phyloP scores from a whole-genome alignment of 148 eudicot species.

The Amaranthus palmeri region DNA sequence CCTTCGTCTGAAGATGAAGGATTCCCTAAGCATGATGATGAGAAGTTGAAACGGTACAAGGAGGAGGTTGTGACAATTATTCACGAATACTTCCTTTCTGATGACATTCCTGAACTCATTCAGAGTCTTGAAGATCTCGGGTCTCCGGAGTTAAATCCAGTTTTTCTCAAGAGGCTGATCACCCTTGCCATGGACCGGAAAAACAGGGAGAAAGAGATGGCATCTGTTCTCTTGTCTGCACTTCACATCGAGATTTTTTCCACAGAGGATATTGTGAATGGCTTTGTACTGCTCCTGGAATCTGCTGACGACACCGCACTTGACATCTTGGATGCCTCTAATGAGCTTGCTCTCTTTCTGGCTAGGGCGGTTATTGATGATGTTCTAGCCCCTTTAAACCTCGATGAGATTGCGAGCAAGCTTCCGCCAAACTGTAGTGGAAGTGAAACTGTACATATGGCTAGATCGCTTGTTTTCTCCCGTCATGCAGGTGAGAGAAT shows the following conservation, averaged over 20 bases:
- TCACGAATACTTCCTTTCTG: slow-evolving; percentile 90
- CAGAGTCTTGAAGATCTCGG: slow-evolving; percentile 77
- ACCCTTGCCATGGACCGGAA: slow-evolving; percentile 95
- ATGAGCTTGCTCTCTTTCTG: slow-evolving; percentile 75
- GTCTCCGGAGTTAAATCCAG: slow-evolving; percentile 62
- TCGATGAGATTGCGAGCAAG: slow-evolving; percentile 62
- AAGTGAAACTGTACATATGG: slow-evolving; percentile 70
- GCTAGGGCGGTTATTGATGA: slow-evolving; percentile 96
- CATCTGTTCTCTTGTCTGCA: slow-evolving; percentile 86
- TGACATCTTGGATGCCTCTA: slow-evolving; percentile 82
- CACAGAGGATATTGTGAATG: slow-evolving; percentile 79
- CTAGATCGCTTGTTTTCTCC: slow-evolving; percentile 71
- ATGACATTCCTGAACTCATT: slow-evolving; percentile 91
- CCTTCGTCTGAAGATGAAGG: slow-evolving; percentile 35
- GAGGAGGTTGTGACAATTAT: slow-evolving; percentile 69
- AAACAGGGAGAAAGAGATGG: slow-evolving; percentile 95
- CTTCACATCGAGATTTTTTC: slow-evolving; percentile 88
- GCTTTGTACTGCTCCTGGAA: slow-evolving; percentile 82
- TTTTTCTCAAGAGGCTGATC: slow-evolving; percentile 77
- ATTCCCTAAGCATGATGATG: slow-evolving; percentile 37
- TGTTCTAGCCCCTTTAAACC: slow-evolving; percentile 74
- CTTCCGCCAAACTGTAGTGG: slow-evolving; percentile 78
- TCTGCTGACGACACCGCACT: slow-evolving; percentile 92
- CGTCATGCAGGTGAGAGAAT: slow-evolving; percentile 96
- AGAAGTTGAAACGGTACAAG: slow-evolving; percentile 62